These are phyloP conservation scores for Phytophthora tubulina DNA, from an alignment of 352 stramenopile species.

Conservation along the genomic window DNA sequence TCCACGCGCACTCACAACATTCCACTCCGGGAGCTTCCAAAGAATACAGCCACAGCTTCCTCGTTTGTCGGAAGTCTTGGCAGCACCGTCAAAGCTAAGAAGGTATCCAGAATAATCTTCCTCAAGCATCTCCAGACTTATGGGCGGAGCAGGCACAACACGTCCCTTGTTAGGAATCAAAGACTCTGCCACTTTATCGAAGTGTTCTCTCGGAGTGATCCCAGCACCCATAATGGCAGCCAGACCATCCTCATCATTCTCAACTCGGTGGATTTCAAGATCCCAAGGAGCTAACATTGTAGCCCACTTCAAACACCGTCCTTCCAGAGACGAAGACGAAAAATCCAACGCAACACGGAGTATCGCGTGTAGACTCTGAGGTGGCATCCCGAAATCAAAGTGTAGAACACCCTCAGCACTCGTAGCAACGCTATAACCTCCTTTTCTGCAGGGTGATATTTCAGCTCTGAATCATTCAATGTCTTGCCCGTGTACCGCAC, in stretches of 20 bases:
- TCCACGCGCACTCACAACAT: not conserved
- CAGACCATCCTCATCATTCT: constrained; percentile 12
- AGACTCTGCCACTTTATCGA: constrained; percentile 7
- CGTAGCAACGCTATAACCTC: constrained; percentile 13
- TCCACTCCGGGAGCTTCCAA: not conserved
- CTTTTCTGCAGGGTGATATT: constrained; percentile 15
- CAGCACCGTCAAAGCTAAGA: constrained; percentile 17
- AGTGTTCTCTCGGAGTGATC: constrained; percentile 4
- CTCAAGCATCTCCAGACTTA: constrained; percentile 15
- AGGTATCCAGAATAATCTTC: not conserved
- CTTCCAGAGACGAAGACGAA: constrained; percentile 2
- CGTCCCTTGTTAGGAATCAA: constrained; percentile 1
- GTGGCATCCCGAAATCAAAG: not conserved
- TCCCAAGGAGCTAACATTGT: not conserved
- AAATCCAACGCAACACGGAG: constrained; percentile 8
- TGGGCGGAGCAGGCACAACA: not conserved
- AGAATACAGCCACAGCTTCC: constrained; percentile 5
- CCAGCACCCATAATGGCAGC: constrained; percentile 9
- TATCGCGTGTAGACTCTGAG: constrained; percentile 12
- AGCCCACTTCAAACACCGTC: constrained; percentile 10
- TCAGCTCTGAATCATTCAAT: constrained; percentile 9
- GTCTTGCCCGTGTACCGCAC: constrained; percentile 8
- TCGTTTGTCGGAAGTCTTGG: not conserved
- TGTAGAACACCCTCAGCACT: constrained; percentile 7
- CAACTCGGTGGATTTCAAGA: not conserved